Evolutionary conservation across 768 basidiomycete species (phyloP), one percentile per base, ranked within the genome.

Genomic region (Panaeolus cyanescens): DNA sequence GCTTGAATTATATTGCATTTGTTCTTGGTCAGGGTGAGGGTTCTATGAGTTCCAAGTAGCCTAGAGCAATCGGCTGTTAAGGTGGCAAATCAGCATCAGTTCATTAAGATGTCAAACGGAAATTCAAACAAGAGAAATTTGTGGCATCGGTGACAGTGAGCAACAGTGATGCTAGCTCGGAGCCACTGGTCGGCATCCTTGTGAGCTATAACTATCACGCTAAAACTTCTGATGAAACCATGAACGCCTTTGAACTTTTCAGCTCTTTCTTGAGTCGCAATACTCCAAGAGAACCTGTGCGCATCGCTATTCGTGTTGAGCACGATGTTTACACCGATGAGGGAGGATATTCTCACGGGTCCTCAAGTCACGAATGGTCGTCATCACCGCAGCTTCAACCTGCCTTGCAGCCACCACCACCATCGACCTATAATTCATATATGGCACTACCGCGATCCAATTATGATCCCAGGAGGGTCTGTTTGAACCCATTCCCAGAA

Each of bases 401-500:
- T 63, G 40, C 36, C 50, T 59, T 13, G 50, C 45, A 42, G 63
- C 42, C 19, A 56, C 28, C 61, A 56, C 54, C 59, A 55, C 22
- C 55, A 10, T 31, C 56, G 36, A 34, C 22, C 36, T 39, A 25
- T 32, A 19, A 42, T 56, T 33, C 31, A 37, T 19, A 32, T 25
- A 86, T 90, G 86, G 85, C 88, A 8, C 75, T 90, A 39, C 88
- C 90, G 34, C 80, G 88, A 68, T 79, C 89, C 22, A 76, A 86
- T 68, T 95, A 95, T 64, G 94, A 96, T 78, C 94, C 95, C 2
- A 82, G 93, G 54, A 77, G 94, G 71, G 92, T 96, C 34, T 96
- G 93, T 71, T 67, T 95, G 63, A 92, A 95, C 77, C 90, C 91
- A 0, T 91, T 95, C 64, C 95, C 95, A 0, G 86, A 88, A 33